These are phyloP conservation scores for Mycena sp. DNA, from an alignment of 1,284 basidiomycete genomes.

Conservation along the genomic window DNA sequence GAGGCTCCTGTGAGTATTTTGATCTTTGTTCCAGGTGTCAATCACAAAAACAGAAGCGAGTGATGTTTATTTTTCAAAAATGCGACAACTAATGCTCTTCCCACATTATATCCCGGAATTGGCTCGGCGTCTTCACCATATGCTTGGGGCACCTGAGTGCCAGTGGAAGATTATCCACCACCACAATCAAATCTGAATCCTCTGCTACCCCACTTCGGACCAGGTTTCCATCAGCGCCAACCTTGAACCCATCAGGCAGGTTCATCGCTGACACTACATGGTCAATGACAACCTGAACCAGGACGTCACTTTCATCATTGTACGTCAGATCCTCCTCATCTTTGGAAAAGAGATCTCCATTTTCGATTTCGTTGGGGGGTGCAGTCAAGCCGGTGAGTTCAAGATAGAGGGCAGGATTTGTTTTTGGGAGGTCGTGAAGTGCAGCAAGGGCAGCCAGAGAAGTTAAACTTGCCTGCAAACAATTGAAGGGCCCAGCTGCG, in stretches of 20 bases:
- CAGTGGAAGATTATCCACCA: background rate
- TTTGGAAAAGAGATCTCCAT: background rate
- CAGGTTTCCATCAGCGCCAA: background rate
- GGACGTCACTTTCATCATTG: slow-evolving; percentile 12
- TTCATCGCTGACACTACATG: background rate
- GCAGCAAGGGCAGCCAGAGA: background rate
- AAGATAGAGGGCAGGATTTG: background rate
- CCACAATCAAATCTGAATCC: background rate
- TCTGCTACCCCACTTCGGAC: background rate
- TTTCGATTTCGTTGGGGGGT: background rate
- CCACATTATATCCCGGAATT: too few species aligned
- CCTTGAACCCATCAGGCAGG: background rate
- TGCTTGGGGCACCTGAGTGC: too few species aligned
- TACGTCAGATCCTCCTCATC: background rate
- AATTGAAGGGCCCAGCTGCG: background rate
- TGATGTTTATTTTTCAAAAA: too few species aligned
- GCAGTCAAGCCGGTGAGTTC: background rate
- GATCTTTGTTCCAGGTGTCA: too few species aligned
- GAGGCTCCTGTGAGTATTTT: too few species aligned
- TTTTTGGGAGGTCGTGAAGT: slow-evolving; percentile 6
- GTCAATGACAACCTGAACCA: background rate
- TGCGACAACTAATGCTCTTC: too few species aligned
- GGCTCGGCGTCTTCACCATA: too few species aligned
- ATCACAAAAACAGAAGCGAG: too few species aligned
- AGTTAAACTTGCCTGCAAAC: slow-evolving; percentile 1